phyloP scores from a whole-genome alignment of 2,329 filamentous ascomycete species.

The Neonectria faginata region DNA sequence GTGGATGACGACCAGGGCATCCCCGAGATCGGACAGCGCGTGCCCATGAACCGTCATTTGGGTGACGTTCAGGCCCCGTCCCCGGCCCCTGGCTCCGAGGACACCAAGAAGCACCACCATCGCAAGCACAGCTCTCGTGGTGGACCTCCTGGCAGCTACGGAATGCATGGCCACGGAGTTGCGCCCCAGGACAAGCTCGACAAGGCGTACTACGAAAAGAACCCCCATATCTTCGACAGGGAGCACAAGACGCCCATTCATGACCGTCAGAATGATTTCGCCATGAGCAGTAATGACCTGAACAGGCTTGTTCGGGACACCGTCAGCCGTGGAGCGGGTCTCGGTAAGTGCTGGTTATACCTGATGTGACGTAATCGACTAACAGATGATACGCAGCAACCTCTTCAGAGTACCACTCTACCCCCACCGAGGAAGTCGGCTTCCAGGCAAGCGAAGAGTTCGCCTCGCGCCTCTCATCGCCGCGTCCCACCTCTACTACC shows the following conservation, averaged over 20 bases:
- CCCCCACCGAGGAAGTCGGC: slow-evolving; percentile 90
- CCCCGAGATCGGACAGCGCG: slow-evolving; percentile 89
- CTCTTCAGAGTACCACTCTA: slow-evolving; percentile 72
- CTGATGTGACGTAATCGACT: slow-evolving; percentile 29
- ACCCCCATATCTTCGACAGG: slow-evolving; percentile 83
- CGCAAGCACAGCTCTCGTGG: slow-evolving; percentile 80
- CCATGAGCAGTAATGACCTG: slow-evolving; percentile 88
- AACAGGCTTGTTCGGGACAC: slow-evolving; percentile 89
- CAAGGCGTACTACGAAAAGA: slow-evolving; percentile 91
- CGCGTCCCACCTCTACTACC: slow-evolving; percentile 61
- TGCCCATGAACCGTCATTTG: slow-evolving; percentile 92
- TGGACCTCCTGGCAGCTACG: slow-evolving; percentile 88
- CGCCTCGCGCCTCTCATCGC: slow-evolving; percentile 79
- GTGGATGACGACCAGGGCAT: slow-evolving; percentile 86
- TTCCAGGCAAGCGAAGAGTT: slow-evolving; percentile 91
- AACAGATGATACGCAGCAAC: slow-evolving; percentile 64
- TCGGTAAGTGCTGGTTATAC: slow-evolving; percentile 56
- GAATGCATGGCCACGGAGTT: slow-evolving; percentile 88
- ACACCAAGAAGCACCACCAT: slow-evolving; percentile 67
- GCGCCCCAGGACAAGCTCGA: slow-evolving; percentile 84
- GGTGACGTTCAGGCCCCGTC: slow-evolving; percentile 97
- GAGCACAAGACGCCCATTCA: slow-evolving; percentile 71
- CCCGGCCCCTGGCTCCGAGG: slow-evolving; percentile 68
- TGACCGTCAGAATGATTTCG: slow-evolving; percentile 76
- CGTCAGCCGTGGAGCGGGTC: slow-evolving; percentile 63